Percentiles rank a stretch among this genome's conserved stretches.
Conservation (phyloP, 2,329 filamentous ascomycete species). For the Sporothrix globosa region DNA sequence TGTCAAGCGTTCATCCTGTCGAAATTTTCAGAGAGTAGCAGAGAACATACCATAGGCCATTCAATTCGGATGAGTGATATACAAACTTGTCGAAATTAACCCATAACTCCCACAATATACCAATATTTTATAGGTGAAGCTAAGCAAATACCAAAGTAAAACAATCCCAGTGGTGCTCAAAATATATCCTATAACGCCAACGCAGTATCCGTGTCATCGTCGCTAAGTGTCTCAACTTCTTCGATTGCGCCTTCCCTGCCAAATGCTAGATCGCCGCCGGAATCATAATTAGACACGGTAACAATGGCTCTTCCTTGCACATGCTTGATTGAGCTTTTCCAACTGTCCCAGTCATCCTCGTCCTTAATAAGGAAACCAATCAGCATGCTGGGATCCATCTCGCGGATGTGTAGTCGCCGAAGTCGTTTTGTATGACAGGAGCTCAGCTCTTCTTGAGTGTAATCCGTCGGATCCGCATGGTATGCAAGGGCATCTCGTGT, state of each 20-base stretch:
- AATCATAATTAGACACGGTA: constrained; percentile 75
- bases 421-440: constrained; percentile 87
- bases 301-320: constrained; percentile 83
- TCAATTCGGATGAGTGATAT: neutral
- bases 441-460: constrained; percentile 72
- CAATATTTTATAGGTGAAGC: neutral
- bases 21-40: no score
- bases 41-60: no score
- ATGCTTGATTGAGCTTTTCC: constrained; percentile 75
- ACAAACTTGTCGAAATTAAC: neutral
- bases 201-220: constrained; percentile 58
- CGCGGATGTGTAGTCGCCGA: constrained; percentile 77
- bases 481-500: constrained; percentile 76
- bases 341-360: constrained; percentile 80
- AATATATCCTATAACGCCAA: constrained; percentile 38
- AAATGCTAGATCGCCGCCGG: constrained; percentile 54
- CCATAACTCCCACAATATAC: neutral
- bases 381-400: constrained; percentile 98
- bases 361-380: constrained; percentile 87
- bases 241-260: constrained; percentile 78
- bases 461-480: constrained; percentile 58
- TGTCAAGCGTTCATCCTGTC: no score
- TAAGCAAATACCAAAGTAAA: neutral
- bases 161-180: neutral
- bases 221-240: constrained; percentile 87